phyloP scores from a whole-genome alignment of 2,329 filamentous ascomycete species.

The Tolypocladium capitatum region DNA sequence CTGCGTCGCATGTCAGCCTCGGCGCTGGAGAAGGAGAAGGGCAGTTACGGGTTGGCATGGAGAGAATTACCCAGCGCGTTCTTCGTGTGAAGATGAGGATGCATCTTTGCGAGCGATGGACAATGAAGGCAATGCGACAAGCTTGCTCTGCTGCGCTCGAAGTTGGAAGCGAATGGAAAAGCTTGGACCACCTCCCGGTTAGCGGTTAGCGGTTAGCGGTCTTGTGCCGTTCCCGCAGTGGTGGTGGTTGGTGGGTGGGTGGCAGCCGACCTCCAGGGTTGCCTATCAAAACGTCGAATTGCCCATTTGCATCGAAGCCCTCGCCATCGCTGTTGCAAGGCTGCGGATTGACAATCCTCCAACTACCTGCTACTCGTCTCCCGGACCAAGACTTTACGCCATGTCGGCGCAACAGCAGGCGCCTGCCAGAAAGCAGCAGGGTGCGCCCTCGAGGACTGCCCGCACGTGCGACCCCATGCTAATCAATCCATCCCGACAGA shows the following conservation, averaged over 20 bases:
- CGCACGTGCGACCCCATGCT: slow-evolving; percentile 4
- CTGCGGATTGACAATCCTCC: background rate
- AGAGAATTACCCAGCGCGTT: slow-evolving; percentile 61
- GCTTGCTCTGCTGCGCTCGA: background rate
- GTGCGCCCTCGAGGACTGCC: slow-evolving; percentile 23
- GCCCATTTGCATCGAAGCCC: background rate
- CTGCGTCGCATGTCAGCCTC: slow-evolving; percentile 34
- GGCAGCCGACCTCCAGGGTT: too few species aligned
- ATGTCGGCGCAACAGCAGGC: slow-evolving; percentile 36
- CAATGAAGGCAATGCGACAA: background rate
- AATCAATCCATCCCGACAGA: slow-evolving; percentile 34
- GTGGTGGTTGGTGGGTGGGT: too few species aligned
- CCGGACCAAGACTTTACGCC: slow-evolving; percentile 1
- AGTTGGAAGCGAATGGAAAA: slow-evolving; percentile 8
- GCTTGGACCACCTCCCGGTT: slow-evolving; percentile 16
- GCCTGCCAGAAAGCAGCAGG: slow-evolving; percentile 61
- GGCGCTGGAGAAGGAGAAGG: background rate
- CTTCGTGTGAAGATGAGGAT: slow-evolving; percentile 92
- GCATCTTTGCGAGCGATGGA: slow-evolving; percentile 47
- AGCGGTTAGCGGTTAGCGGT: too few species aligned
- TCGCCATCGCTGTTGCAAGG: background rate
- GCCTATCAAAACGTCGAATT: slow-evolving; percentile 1
- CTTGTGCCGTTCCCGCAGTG: too few species aligned
- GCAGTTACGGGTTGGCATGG: background rate
- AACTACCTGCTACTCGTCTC: background rate